Conservation (phyloP, 2,329 filamentous ascomycete genomes). For the Fusarium pseudonygamai region DNA sequence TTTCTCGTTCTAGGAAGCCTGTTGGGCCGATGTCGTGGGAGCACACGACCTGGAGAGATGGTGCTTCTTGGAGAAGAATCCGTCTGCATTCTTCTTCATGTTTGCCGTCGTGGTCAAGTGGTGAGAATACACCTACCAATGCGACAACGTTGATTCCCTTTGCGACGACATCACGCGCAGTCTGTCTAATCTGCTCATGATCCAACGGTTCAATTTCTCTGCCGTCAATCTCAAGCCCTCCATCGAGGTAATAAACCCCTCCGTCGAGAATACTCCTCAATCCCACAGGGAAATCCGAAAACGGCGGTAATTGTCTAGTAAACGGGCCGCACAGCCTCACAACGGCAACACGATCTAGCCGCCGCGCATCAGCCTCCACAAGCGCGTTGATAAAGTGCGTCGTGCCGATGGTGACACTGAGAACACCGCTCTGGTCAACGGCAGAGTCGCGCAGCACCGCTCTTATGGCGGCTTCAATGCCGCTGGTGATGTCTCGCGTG, state of each 20-base stretch:
- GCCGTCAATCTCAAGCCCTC: slow-evolving; percentile 60
- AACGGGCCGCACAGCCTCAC: slow-evolving; percentile 58
- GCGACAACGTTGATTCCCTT: slow-evolving; percentile 52
- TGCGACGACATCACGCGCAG: slow-evolving; percentile 47
- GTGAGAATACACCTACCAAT: slow-evolving; percentile 57
- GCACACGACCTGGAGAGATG: slow-evolving; percentile 52
- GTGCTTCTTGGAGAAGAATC: slow-evolving; percentile 50
- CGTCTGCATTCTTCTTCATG: slow-evolving; percentile 53
- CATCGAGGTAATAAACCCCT: slow-evolving; percentile 53
- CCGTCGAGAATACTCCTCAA: slow-evolving; percentile 54
- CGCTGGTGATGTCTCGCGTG: slow-evolving; percentile 60
- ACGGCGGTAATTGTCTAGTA: slow-evolving; percentile 55
- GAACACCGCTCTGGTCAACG: slow-evolving; percentile 51
- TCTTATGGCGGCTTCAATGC: slow-evolving; percentile 57
- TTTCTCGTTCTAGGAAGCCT: slow-evolving; percentile 59
- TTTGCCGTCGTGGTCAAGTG: slow-evolving; percentile 53
- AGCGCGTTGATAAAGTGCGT: slow-evolving; percentile 62
- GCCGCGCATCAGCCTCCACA: slow-evolving; percentile 55
- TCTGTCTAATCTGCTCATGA: slow-evolving; percentile 49
- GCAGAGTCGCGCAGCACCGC: slow-evolving; percentile 52
- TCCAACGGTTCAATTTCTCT: slow-evolving; percentile 53
- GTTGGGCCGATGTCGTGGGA: slow-evolving; percentile 56
- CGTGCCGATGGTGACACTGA: slow-evolving; percentile 61
- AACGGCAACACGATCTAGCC: slow-evolving; percentile 57
- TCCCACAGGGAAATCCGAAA: slow-evolving; percentile 56